phyloP scores from a whole-genome alignment of 495 filamentous ascomycete genomes.

The Sporormia fimetaria region DNA sequence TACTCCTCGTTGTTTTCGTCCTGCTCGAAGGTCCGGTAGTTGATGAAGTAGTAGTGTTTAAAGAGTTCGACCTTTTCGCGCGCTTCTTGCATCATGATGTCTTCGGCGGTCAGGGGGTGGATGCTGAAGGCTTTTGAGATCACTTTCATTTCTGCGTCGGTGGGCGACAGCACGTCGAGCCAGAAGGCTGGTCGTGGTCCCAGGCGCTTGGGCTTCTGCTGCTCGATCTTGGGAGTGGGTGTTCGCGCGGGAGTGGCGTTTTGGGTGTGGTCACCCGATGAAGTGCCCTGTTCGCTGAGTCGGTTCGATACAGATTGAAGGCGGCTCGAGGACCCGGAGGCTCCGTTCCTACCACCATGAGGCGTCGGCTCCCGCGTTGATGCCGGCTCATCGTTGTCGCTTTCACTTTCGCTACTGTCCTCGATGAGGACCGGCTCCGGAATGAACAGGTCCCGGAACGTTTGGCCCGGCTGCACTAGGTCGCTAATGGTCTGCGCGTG shows the following conservation, averaged over 20 bases:
- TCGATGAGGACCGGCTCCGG: constrained; percentile 55
- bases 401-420: constrained; percentile 31
- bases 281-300: too few relatives aligned
- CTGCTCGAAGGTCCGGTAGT: constrained; percentile 94
- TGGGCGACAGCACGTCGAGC: constrained; percentile 85
- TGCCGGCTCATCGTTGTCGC: constrained; percentile 28
- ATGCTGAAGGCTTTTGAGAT: constrained; percentile 88
- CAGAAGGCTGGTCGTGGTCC: constrained; percentile 90
- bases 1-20: constrained; percentile 78
- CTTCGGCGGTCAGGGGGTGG: constrained; percentile 86
- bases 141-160: constrained; percentile 83
- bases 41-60: constrained; percentile 94
- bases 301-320: constrained; percentile 1
- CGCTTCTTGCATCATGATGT: constrained; percentile 93
- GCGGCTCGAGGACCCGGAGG: constrained; percentile 6
- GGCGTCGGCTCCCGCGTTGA: constrained; percentile 6
- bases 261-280: constrained; percentile 22
- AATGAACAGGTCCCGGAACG: constrained; percentile 77
- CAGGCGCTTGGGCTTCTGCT: constrained; percentile 52
- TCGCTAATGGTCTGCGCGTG: constrained; percentile 92
- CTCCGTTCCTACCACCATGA: constrained; percentile 2
- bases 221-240: constrained; percentile 12
- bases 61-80: constrained; percentile 98
- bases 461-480: constrained; percentile 69
- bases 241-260: constrained; percentile 12